Conservation (phyloP, 768 basidiomycete genomes). For the Lenzites betulinus region DNA sequence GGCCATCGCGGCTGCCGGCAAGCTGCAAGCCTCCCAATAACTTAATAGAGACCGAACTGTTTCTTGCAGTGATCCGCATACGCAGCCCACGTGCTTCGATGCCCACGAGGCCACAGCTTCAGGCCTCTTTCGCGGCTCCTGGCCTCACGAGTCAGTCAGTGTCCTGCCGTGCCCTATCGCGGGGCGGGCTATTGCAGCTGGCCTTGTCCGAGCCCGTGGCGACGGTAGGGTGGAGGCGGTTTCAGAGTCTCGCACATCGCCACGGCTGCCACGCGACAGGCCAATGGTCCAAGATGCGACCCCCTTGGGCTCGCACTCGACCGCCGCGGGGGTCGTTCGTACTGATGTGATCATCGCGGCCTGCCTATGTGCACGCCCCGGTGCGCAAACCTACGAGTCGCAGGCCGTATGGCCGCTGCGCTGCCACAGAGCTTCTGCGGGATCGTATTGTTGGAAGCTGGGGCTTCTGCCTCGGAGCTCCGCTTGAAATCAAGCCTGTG, state of each 20-base stretch:
- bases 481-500: neutral
- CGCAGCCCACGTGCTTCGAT: neutral
- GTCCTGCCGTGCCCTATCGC: too few relatives aligned
- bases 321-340: neutral
- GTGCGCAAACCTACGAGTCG: neutral
- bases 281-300: neutral
- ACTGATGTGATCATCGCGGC: neutral
- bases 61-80: too few relatives aligned
- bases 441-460: constrained; percentile 6
- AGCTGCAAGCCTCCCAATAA: neutral
- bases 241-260: neutral
- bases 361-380: neutral
- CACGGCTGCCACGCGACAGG: neutral
- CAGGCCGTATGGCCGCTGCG: neutral
- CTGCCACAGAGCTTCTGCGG: neutral
- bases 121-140: neutral
- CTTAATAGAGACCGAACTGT: neutral
- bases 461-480: neutral
- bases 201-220: too few relatives aligned
- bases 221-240: neutral
- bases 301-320: neutral
- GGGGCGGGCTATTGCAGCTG: too few relatives aligned
- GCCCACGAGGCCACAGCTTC: neutral
- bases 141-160: neutral
- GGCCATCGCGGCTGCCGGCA: constrained; percentile 9